Percentiles rank a stretch among this genome's conserved stretches.
These are phyloP conservation scores for Arachis hypogaea DNA, from an alignment of 306 rosid genomes.

Conservation along the genomic window DNA sequence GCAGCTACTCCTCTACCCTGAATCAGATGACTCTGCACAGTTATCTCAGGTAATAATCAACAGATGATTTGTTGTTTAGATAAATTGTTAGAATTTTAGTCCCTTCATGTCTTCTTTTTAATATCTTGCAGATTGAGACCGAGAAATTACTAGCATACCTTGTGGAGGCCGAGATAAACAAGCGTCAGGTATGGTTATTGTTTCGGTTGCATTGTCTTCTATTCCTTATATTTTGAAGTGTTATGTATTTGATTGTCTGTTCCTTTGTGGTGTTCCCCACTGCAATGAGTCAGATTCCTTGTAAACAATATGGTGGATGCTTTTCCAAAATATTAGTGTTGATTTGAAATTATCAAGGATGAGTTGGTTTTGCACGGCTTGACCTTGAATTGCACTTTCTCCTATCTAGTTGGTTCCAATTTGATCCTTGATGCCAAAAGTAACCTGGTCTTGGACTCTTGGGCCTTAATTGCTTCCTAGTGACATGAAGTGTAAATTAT, in stretches of 20 bases:
- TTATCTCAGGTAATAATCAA: slow-evolving; percentile 80
- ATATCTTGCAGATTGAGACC: slow-evolving; percentile 80
- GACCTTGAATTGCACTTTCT: neutral
- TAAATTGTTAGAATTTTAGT: slow-evolving; percentile 21
- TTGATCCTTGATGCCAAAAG: slow-evolving; percentile 14
- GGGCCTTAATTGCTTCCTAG: slow-evolving; percentile 14
- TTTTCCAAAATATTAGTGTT: neutral
- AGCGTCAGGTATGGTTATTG: slow-evolving; percentile 64
- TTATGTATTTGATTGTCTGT: slow-evolving; percentile 10
- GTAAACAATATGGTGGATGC: neutral
- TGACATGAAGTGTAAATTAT: slow-evolving; percentile 17
- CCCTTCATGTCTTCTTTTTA: slow-evolving; percentile 32
- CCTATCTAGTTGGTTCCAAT: slow-evolving; percentile 15
- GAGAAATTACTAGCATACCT: slow-evolving; percentile 96
- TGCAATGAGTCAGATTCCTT: slow-evolving; percentile 6
- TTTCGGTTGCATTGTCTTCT: neutral
- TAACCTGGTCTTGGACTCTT: neutral
- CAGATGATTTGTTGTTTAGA: slow-evolving; percentile 22
- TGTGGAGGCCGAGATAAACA: slow-evolving; percentile 91
- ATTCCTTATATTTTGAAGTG: neutral
- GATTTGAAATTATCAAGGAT: slow-evolving; percentile 14
- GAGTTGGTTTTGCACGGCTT: slow-evolving; percentile 16
- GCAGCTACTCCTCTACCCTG: slow-evolving; percentile 91
- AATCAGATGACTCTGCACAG: slow-evolving; percentile 98
- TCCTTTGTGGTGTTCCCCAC: neutral